phyloP scores from a whole-genome alignment of 1,284 basidiomycete genomes.

The Trichosporon sp. region DNA sequence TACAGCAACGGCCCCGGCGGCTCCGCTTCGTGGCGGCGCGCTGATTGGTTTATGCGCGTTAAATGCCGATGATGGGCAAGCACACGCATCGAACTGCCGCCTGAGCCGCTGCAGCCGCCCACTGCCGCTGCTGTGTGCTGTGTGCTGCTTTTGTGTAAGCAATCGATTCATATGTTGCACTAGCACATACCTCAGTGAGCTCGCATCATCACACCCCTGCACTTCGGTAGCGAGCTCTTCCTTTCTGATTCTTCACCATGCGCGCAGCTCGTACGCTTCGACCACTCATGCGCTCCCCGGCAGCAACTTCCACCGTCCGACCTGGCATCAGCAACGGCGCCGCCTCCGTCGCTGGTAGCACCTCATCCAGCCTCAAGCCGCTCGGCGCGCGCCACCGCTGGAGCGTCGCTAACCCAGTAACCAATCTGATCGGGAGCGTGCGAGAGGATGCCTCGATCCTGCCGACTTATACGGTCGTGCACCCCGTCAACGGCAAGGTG shows the following conservation, averaged over 20 bases:
- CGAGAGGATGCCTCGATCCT: background rate
- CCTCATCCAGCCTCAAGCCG: too few species aligned
- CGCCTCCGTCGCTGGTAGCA: background rate
- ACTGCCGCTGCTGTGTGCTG: background rate
- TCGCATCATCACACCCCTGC: too few species aligned
- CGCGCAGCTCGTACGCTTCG: background rate
- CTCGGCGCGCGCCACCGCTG: background rate
- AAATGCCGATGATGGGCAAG: background rate
- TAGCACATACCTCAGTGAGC: background rate
- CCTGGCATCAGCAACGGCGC: background rate
- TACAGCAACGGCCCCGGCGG: background rate
- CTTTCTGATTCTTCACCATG: background rate
- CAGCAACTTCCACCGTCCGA: background rate
- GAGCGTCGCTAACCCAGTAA: background rate
- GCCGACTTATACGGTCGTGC: constrained; percentile 12
- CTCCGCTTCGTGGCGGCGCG: background rate
- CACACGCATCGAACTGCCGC: too few species aligned
- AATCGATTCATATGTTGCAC: background rate
- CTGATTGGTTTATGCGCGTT: background rate
- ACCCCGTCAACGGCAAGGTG: constrained; percentile 13
- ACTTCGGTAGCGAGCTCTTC: background rate
- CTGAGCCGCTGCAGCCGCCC: background rate
- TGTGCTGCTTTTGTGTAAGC: background rate
- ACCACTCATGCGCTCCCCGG: background rate
- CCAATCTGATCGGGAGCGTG: constrained; percentile 1